Evolutionary conservation across 2,329 filamentous ascomycete species (phyloP).

Genomic region (Xylogone sp.): DNA sequence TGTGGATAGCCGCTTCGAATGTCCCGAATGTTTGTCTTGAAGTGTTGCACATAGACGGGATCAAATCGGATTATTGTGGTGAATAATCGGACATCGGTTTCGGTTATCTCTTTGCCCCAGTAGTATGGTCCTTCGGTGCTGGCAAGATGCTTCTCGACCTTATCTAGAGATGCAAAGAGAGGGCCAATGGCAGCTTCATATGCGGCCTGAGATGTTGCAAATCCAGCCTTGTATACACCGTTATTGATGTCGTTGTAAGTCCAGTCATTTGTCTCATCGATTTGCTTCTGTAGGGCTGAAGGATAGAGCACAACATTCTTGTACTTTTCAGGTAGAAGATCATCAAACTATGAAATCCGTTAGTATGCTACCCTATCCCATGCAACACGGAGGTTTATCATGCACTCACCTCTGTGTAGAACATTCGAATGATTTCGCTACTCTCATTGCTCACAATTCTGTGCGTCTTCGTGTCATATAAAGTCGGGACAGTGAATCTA

Average conservation of each 20-base stretch:
- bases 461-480: slow-evolving; percentile 62
- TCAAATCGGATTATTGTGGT: slow-evolving; percentile 65
- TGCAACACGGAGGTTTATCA: slow-evolving; percentile 53
- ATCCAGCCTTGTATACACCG: slow-evolving; percentile 73
- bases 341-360: slow-evolving; percentile 65
- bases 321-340: slow-evolving; percentile 57
- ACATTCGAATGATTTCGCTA: slow-evolving; percentile 79
- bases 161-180: slow-evolving; percentile 76
- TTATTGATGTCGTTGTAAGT: slow-evolving; percentile 73
- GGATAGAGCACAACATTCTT: slow-evolving; percentile 66
- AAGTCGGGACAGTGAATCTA: slow-evolving; percentile 62
- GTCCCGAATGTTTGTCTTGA: slow-evolving; percentile 54
- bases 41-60: slow-evolving; percentile 59
- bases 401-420: slow-evolving; percentile 70
- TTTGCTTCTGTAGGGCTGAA: slow-evolving; percentile 51
- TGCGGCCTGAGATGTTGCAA: slow-evolving; percentile 77
- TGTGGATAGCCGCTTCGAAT: slow-evolving; percentile 48
- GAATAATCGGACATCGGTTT: slow-evolving; percentile 74
- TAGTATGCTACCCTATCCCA: too few species aligned
- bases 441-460: slow-evolving; percentile 81
- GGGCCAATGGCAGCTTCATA: slow-evolving; percentile 70
- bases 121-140: slow-evolving; percentile 58
- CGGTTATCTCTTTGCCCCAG: slow-evolving; percentile 72
- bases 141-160: slow-evolving; percentile 67
- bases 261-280: slow-evolving; percentile 78